Conservation (phyloP, 345 rosid species). For the Salix viminalis region DNA sequence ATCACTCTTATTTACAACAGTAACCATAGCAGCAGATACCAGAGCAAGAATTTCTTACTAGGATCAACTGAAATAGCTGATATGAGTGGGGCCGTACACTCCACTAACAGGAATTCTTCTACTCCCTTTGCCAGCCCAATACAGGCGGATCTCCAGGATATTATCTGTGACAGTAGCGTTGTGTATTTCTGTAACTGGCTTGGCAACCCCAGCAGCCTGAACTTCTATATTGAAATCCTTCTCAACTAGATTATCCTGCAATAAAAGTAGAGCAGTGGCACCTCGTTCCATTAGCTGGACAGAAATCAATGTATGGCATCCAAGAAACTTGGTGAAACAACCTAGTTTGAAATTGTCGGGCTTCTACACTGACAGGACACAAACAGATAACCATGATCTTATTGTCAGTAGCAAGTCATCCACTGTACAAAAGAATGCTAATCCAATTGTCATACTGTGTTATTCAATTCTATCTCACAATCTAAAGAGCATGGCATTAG, state of each 20-base stretch:
- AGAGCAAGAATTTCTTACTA: not conserved
- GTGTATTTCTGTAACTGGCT: not conserved
- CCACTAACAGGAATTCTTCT: conserved; percentile 8
- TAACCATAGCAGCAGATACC: not conserved
- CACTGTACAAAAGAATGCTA: not conserved
- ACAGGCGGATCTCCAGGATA: conserved; percentile 5
- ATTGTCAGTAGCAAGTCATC: not conserved
- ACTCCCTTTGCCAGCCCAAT: conserved; percentile 18
- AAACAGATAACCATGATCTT: not conserved
- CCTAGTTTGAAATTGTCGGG: not conserved
- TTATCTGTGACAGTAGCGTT: not conserved
- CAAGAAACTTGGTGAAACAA: not conserved
- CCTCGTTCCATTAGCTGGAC: not conserved
- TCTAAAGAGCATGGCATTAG: not conserved
- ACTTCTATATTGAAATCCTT: conserved; percentile 9
- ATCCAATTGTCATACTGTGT: not conserved
- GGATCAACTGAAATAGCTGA: conserved; percentile 13
- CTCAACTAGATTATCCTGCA: not conserved
- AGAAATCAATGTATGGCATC: not conserved
- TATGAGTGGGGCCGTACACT: conserved; percentile 9
- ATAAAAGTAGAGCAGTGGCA: not conserved
- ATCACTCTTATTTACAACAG: not conserved
- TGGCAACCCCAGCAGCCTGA: not conserved
- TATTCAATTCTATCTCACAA: not conserved
- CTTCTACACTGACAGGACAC: not conserved